phyloP scores from a whole-genome alignment of 2,329 filamentous ascomycete species.

The Emmonsia crescens region DNA sequence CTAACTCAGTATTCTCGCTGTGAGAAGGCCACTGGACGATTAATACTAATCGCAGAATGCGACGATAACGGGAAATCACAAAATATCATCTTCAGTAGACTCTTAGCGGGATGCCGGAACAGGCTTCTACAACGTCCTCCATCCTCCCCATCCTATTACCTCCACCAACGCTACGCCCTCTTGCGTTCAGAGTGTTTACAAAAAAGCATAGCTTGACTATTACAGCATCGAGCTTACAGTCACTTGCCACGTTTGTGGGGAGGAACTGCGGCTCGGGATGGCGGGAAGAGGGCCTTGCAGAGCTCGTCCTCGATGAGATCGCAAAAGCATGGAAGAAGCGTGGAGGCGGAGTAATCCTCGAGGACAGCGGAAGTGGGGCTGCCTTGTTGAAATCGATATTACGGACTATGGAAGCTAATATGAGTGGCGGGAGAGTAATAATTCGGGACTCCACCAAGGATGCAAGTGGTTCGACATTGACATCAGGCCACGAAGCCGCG shows the following conservation, averaged over 20 bases:
- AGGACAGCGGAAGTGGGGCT: conserved; percentile 60
- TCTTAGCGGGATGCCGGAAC: conserved; percentile 12
- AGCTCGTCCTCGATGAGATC: conserved; percentile 83
- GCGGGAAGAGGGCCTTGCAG: conserved; percentile 88
- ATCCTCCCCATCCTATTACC: conserved; percentile 85
- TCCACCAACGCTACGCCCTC: conserved; percentile 70
- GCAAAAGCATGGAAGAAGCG: conserved; percentile 85
- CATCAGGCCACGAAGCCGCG: conserved; percentile 52
- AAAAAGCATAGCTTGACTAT: conserved; percentile 95
- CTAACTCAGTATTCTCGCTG: not conserved
- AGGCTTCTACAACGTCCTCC: conserved; percentile 32
- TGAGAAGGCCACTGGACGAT: not conserved
- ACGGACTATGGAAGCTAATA: conserved; percentile 72
- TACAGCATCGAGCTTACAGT: conserved; percentile 73
- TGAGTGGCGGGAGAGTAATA: conserved; percentile 61
- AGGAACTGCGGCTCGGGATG: conserved; percentile 91
- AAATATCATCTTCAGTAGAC: not conserved
- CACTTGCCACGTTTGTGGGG: conserved; percentile 80
- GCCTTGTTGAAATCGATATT: conserved; percentile 65
- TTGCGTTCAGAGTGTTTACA: conserved; percentile 91
- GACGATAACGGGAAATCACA: not conserved
- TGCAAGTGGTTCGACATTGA: conserved; percentile 43
- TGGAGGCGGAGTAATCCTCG: conserved; percentile 82
- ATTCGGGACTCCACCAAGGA: conserved; percentile 8
- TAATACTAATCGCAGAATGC: not conserved